Percentiles rank a stretch among this genome's conserved stretches.
These are phyloP conservation scores for Luzula sylvatica DNA, from an alignment of 176 grass and related monocot species.

Conservation along the genomic window DNA sequence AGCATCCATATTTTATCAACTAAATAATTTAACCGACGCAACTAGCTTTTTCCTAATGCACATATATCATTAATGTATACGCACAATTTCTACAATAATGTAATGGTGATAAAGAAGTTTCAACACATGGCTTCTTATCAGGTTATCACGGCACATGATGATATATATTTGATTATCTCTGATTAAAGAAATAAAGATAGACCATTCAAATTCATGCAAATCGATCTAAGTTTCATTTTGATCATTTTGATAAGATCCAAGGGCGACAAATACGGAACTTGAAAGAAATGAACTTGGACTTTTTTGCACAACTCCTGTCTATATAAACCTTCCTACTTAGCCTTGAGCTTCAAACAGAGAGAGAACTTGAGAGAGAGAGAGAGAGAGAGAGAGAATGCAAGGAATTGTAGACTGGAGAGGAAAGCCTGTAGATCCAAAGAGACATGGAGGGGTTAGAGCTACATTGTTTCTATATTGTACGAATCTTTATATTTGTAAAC, in stretches of 20 bases:
- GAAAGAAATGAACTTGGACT: conserved; percentile 6
- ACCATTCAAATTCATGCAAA: background rate
- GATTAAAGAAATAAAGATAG: background rate
- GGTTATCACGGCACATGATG: conserved; percentile 9
- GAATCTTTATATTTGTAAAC: too few species aligned
- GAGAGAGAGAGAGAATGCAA: conserved; percentile 9
- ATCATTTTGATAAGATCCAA: conserved; percentile 1
- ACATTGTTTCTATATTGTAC: too few species aligned
- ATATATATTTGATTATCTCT: conserved; percentile 12
- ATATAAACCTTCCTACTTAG: conserved; percentile 9
- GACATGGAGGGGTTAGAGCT: too few species aligned
- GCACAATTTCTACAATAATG: background rate
- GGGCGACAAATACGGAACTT: conserved; percentile 4
- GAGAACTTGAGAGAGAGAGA: background rate
- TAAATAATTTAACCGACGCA: background rate
- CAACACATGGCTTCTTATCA: conserved; percentile 16
- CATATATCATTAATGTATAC: background rate
- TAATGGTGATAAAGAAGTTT: background rate
- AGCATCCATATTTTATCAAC: background rate
- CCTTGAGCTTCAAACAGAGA: background rate
- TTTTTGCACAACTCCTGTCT: conserved; percentile 7
- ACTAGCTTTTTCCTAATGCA: conserved; percentile 3
- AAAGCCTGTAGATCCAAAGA: conserved; percentile 17
- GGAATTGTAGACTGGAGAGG: conserved; percentile 10
- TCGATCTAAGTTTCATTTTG: background rate